phyloP scores from a whole-genome alignment of 2,329 filamentous ascomycete species.

The Penicillium freii region DNA sequence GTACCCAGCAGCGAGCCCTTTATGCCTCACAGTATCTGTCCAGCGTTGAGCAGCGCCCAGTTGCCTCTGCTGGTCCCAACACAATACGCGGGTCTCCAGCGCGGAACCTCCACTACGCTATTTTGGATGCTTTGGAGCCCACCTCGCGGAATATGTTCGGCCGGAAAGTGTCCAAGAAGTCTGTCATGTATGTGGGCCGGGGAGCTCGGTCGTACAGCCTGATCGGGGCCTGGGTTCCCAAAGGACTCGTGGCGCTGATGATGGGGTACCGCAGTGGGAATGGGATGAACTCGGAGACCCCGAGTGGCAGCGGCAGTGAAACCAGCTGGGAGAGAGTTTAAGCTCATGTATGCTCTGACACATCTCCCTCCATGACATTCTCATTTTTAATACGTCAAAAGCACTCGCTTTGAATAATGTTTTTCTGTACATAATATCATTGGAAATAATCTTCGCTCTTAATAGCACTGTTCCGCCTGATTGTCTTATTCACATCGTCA shows the following conservation, averaged over 20 bases:
- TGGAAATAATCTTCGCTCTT: slow-evolving; percentile 18
- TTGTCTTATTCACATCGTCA: slow-evolving; percentile 8
- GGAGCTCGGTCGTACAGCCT: slow-evolving; percentile 82
- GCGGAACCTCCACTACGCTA: slow-evolving; percentile 75
- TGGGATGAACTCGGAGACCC: slow-evolving; percentile 19
- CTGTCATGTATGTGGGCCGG: slow-evolving; percentile 74
- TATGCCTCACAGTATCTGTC: slow-evolving; percentile 45
- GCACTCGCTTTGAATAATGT: neutral
- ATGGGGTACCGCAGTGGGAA: slow-evolving; percentile 65
- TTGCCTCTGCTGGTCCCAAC: slow-evolving; percentile 40
- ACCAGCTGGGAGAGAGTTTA: slow-evolving; percentile 38
- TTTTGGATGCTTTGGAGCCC: slow-evolving; percentile 81
- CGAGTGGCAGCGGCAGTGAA: slow-evolving; percentile 36
- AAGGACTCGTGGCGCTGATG: slow-evolving; percentile 84
- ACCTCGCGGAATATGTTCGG: slow-evolving; percentile 41
- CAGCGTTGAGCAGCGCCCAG: slow-evolving; percentile 43
- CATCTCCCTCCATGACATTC: neutral
- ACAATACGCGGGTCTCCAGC: slow-evolving; percentile 65
- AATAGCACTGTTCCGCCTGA: slow-evolving; percentile 2
- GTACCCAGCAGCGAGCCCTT: slow-evolving; percentile 53
- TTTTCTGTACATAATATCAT: slow-evolving; percentile 15
- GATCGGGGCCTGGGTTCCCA: slow-evolving; percentile 76
- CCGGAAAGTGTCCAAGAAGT: slow-evolving; percentile 38
- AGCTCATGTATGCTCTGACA: neutral
- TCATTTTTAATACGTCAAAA: slow-evolving; percentile 5